Evolutionary conservation across 192 early-diverging fungal genomes (phyloP), one percentile per base, ranked within the genome.

Genomic region (Gaertneriomyces semiglobifer): DNA sequence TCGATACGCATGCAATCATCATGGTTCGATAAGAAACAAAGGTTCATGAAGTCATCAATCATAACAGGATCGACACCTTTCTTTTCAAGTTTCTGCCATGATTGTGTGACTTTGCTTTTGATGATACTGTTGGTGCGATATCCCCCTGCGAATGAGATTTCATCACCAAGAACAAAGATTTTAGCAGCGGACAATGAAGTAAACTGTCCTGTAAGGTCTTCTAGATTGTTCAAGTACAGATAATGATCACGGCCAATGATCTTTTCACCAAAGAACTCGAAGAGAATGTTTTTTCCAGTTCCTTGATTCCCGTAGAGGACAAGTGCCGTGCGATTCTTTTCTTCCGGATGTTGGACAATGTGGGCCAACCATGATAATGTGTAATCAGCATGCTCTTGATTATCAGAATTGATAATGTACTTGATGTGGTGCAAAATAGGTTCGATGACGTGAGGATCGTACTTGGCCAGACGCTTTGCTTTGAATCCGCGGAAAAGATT

Each of bases 1-100:
- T 60, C 58, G 11, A 43, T 18, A 14, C 18, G 25, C 19, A 60
- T 18, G 9, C 19, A n/a, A 40, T 60, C 40, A 40, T 60, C 58
- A 60, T 60, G 33, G 7, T 60, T 60, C 6, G 58, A 60, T 14
- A 60, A 18, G 20, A 42, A 60, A 20, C 6, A 8, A 40, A 42
- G 43, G 58, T 60, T 60, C 10, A 6, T 41, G 18, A 42, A 60
- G 41, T 60, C 58, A 6, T 18, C 41, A 40, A 60, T 20, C 19
- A 40, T 60, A 14, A 60, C 11, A 10, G 58, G 33, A 41, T 60
- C 58, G 11, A 60, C 58, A 41, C 58, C 58, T 43, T 60, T 60
- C n/a, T 10, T 20, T 42, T 60, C 58, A 18, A 20, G 40, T 40
- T 60, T 60, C 43, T 42, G 18, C 41, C 6, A 42, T 7, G 6